Percentiles rank a stretch among this genome's conserved stretches.
Evolutionary conservation across 2,329 filamentous ascomycete species (phyloP).

Genomic region (Cadophora gregata): DNA sequence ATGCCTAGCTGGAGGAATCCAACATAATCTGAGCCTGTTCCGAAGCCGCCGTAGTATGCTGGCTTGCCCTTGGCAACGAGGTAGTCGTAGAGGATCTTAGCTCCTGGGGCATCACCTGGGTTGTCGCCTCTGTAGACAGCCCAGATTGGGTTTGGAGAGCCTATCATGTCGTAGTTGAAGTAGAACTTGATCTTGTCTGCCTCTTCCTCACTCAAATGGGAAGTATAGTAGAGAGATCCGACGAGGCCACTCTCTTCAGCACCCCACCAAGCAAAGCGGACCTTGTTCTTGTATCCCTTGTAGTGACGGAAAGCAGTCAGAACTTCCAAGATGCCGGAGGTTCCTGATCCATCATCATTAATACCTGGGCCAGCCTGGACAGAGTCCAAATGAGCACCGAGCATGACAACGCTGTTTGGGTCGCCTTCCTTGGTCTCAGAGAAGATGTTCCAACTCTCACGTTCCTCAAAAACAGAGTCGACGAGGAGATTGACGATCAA

Average conservation of each 20-base stretch:
- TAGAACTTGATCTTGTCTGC: conserved; percentile 62
- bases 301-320: conserved; percentile 54
- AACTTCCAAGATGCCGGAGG: conserved; percentile 62
- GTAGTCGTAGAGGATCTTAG: conserved; percentile 15
- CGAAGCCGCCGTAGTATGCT: conserved; percentile 50
- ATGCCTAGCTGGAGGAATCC: conserved; percentile 62
- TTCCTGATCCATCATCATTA: conserved; percentile 70
- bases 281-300: conserved; percentile 57
- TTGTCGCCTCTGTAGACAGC: conserved; percentile 61
- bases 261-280: conserved; percentile 70
- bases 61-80: conserved; percentile 59
- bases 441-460: conserved; percentile 26
- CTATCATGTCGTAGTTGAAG: conserved; percentile 70
- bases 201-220: conserved; percentile 53
- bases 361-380: conserved; percentile 66
- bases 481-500: conserved; percentile 14
- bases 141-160: conserved; percentile 56
- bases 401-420: conserved; percentile 61
- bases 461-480: conserved; percentile 18
- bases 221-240: conserved; percentile 63
- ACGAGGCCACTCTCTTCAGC: conserved; percentile 68
- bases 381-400: conserved; percentile 67
- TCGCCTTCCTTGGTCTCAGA: conserved; percentile 64
- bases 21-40: conserved; percentile 63
- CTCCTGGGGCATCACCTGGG: conserved; percentile 41